Percentiles rank a stretch among this genome's conserved stretches.
Conservation (phyloP, 2,329 filamentous ascomycete genomes). For the Aureobasidium sp. region DNA sequence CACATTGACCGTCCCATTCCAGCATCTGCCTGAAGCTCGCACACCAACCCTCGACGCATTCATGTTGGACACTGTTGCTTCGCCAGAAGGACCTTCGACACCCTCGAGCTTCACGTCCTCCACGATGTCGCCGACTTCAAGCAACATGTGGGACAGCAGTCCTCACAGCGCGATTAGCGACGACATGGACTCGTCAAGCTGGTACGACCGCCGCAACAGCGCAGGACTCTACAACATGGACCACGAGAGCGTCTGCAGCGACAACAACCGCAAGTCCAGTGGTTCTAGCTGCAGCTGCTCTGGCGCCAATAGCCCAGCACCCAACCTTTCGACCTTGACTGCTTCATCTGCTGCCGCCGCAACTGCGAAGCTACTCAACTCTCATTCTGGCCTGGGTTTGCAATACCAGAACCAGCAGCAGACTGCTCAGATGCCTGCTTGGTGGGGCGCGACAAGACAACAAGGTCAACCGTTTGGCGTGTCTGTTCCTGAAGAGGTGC, state of each 20-base stretch:
- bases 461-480: not conserved
- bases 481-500: not conserved
- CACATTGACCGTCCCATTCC: not conserved
- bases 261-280: not conserved
- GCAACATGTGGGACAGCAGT: not conserved
- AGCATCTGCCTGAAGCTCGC: constrained; percentile 2
- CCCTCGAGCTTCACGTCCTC: not conserved
- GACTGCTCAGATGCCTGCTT: not conserved
- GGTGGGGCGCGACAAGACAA: not conserved
- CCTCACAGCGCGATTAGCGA: not conserved
- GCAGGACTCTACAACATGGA: constrained; percentile 12
- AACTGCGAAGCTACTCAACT: not conserved
- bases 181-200: not conserved
- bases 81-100: not conserved
- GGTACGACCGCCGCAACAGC: not conserved
- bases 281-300: not conserved
- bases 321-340: not conserved
- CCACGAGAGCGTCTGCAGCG: constrained; percentile 10
- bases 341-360: not conserved
- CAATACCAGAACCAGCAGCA: not conserved
- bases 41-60: constrained; percentile 14
- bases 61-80: not conserved
- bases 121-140: not conserved
- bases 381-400: not conserved
- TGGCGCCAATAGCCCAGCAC: not conserved